Percentiles rank a stretch among this genome's conserved stretches.
These are phyloP conservation scores for Penicillium sp. DNA, from an alignment of 2,329 filamentous ascomycete genomes.

Conservation along the genomic window DNA sequence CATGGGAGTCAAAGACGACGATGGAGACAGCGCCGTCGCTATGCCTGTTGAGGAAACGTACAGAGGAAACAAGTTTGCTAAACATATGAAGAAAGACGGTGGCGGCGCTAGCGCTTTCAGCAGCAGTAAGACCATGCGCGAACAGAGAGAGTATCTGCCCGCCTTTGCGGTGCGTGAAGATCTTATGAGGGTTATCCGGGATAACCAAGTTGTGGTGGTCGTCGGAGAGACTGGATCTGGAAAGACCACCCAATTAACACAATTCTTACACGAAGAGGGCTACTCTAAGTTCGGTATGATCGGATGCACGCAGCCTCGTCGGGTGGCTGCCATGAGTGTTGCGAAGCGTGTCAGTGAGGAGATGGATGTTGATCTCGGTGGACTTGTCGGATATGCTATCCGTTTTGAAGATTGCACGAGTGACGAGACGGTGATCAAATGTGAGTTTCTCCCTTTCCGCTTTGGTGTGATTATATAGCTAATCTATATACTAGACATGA, in stretches of 20 bases:
- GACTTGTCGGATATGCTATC: constrained; percentile 90
- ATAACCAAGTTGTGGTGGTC: constrained; percentile 96
- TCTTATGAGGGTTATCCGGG: constrained; percentile 81
- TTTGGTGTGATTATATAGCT: constrained; percentile 1
- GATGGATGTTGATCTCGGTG: constrained; percentile 90
- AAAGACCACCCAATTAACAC: constrained; percentile 95
- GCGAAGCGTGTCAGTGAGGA: constrained; percentile 97
- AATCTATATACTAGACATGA: constrained; percentile 65
- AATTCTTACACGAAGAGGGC: constrained; percentile 93
- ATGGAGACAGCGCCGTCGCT: constrained; percentile 79
- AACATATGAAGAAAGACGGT: constrained; percentile 83
- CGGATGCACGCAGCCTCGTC: constrained; percentile 90
- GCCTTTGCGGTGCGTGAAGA: constrained; percentile 97
- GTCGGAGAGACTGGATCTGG: constrained; percentile 96
- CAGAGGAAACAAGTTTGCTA: constrained; percentile 74
- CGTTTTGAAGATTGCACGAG: constrained; percentile 98
- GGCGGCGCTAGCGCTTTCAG: constrained; percentile 85
- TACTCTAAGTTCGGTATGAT: constrained; percentile 87
- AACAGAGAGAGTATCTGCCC: constrained; percentile 89
- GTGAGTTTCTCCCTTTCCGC: constrained; percentile 34
- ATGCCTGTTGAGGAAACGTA: constrained; percentile 69
- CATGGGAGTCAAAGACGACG: constrained; percentile 91
- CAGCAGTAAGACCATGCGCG: constrained; percentile 81
- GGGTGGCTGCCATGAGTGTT: constrained; percentile 98
- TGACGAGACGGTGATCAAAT: constrained; percentile 93